These are phyloP conservation scores for Chrysoporthe deuterocubensis DNA, from an alignment of 2,329 filamentous ascomycete species.

Conservation along the genomic window DNA sequence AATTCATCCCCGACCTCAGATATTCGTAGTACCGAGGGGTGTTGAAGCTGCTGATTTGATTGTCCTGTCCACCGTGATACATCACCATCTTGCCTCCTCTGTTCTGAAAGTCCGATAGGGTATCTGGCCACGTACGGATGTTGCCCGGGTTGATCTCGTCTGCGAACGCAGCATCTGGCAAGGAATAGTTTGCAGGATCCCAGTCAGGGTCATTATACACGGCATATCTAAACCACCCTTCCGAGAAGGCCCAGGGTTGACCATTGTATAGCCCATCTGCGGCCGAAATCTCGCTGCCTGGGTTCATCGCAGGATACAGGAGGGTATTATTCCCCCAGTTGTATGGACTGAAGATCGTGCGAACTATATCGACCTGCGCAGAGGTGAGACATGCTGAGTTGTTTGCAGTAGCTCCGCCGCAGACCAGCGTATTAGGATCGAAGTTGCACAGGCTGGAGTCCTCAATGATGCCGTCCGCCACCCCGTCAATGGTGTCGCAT, in stretches of 20 bases:
- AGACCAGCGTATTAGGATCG: constrained; percentile 25
- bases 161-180: constrained; percentile 40
- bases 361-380: constrained; percentile 27
- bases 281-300: constrained; percentile 47
- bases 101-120: constrained; percentile 40
- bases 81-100: constrained; percentile 51
- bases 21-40: constrained; percentile 53
- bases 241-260: constrained; percentile 45
- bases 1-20: constrained; percentile 46
- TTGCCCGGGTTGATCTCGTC: constrained; percentile 31
- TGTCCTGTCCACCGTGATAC: constrained; percentile 49
- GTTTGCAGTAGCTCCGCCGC: constrained; percentile 10
- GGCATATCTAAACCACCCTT: constrained; percentile 53
- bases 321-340: constrained; percentile 31
- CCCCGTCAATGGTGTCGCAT: constrained; percentile 31
- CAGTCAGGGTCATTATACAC: constrained; percentile 47
- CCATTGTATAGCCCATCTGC: constrained; percentile 44
- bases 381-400: constrained; percentile 36
- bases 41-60: constrained; percentile 48
- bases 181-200: constrained; percentile 43
- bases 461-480: constrained; percentile 31
- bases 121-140: constrained; percentile 39
- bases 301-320: constrained; percentile 49
- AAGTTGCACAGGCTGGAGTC: constrained; percentile 29
- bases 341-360: constrained; percentile 32